phyloP scores from a whole-genome alignment of 1,139 yeast species.

The Pneumocystis wakefieldiae region DNA sequence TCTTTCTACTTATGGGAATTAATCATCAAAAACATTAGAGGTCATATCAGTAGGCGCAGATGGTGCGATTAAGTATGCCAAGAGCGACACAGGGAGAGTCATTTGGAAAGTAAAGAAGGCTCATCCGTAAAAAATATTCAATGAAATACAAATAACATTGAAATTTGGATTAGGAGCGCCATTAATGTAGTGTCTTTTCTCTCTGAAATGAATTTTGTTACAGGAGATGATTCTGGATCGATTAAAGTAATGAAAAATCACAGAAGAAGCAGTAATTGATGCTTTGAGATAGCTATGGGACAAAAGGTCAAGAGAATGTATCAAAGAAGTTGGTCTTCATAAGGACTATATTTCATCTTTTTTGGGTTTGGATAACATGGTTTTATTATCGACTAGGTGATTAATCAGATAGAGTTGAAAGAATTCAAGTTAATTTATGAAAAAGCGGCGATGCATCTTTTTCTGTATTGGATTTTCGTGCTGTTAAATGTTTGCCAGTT shows the following conservation, averaged over 20 bases:
- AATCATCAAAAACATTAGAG: neutral
- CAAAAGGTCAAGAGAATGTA: neutral
- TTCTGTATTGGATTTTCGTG: slow-evolving; percentile 9
- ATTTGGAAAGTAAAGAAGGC: slow-evolving; percentile 1
- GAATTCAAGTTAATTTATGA: slow-evolving; percentile 2
- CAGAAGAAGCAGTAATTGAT: neutral
- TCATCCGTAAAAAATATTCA: neutral
- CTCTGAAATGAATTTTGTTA: slow-evolving; percentile 4
- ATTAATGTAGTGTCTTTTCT: slow-evolving; percentile 7
- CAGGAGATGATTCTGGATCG: slow-evolving; percentile 12
- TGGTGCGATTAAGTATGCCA: slow-evolving; percentile 9
- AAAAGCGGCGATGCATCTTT: slow-evolving; percentile 11
- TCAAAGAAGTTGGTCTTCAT: neutral
- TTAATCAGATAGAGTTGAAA: neutral
- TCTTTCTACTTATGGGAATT: neutral
- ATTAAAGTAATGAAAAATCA: neutral
- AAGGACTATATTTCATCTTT: slow-evolving; percentile 12
- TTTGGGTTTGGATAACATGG: slow-evolving; percentile 3
- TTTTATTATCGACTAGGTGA: neutral
- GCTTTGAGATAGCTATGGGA: neutral
- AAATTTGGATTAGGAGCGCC: slow-evolving; percentile 4
- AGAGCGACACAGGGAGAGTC: slow-evolving; percentile 8
- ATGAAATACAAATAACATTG: neutral
- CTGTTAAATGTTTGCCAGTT: neutral
- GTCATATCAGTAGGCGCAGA: slow-evolving; percentile 12